phyloP scores from a whole-genome alignment of 2,329 filamentous ascomycete genomes.

The Zymoseptoria ardabiliae region DNA sequence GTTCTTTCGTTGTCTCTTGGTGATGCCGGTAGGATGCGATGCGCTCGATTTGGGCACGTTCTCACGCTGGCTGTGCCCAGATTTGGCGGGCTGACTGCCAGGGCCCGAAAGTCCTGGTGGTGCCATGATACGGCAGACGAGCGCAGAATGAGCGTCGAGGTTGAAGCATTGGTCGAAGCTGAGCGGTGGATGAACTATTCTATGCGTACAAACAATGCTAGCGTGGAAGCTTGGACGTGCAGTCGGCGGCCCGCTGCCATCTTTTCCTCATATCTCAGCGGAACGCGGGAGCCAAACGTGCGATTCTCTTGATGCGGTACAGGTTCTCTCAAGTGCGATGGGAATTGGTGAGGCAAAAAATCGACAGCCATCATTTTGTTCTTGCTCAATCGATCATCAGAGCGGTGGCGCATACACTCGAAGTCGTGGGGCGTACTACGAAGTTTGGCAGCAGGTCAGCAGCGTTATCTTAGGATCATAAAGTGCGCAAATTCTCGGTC shows the following conservation, averaged over 20 bases:
- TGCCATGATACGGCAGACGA: not conserved
- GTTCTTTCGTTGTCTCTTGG: not conserved
- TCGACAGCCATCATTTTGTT: not conserved
- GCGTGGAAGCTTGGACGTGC: not conserved
- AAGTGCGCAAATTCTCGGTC: too few species aligned
- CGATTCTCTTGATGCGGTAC: too few species aligned
- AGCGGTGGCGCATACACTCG: not conserved
- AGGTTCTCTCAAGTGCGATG: too few species aligned
- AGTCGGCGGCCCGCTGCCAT: not conserved
- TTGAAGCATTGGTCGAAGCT: not conserved
- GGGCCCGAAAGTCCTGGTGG: not conserved
- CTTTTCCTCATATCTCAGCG: not conserved
- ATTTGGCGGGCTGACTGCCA: not conserved
- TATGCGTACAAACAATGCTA: not conserved
- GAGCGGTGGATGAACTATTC: not conserved
- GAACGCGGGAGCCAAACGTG: too few species aligned
- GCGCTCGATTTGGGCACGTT: not conserved
- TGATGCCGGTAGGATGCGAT: not conserved
- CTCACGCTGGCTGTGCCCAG: not conserved
- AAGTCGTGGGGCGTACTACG: not conserved
- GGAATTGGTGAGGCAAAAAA: too few species aligned
- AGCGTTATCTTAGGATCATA: not conserved
- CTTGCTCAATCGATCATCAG: not conserved
- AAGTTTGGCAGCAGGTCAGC: not conserved
- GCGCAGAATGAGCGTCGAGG: not conserved